Percentiles rank a stretch among this genome's conserved stretches.
These are phyloP conservation scores for Sclerotinia subarctica DNA, from an alignment of 2,329 filamentous ascomycete genomes.

Conservation along the genomic window DNA sequence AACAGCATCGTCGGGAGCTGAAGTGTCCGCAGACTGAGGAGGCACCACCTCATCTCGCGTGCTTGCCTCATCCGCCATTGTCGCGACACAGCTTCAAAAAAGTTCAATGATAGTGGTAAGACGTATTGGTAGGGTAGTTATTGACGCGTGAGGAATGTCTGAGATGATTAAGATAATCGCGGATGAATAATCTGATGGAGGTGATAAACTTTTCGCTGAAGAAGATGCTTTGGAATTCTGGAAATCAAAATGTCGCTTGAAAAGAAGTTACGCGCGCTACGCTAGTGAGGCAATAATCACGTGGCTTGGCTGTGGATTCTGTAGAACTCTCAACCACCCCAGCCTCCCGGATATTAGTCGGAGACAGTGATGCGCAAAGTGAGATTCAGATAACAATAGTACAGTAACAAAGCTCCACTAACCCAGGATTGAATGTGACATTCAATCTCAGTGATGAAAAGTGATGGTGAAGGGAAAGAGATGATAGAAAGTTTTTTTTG, in stretches of 20 bases:
- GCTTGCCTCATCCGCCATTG: conserved; percentile 35
- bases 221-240: conserved; percentile 23
- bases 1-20: conserved; percentile 22
- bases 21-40: conserved; percentile 24
- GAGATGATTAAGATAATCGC: conserved; percentile 23
- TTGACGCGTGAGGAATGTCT: conserved; percentile 28
- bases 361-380: conserved; percentile 14
- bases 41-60: conserved; percentile 26
- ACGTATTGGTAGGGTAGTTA: conserved; percentile 16
- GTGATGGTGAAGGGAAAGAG: conserved; percentile 6
- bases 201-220: conserved; percentile 28
- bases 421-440: neutral
- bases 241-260: conserved; percentile 26
- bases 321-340: conserved; percentile 21
- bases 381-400: conserved; percentile 11
- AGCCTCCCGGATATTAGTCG: conserved; percentile 21
- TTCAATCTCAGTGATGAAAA: conserved; percentile 13
- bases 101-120: conserved; percentile 19
- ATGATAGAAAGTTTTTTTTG: neutral
- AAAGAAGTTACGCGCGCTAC: conserved; percentile 21
- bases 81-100: conserved; percentile 28
- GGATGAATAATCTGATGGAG: conserved; percentile 24
- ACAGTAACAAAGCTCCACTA: conserved; percentile 11
- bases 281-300: conserved; percentile 20
- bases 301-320: conserved; percentile 18